These are phyloP conservation scores for Cicer pinnatifidum DNA, from an alignment of 306 rosid genomes.

Conservation along the genomic window DNA sequence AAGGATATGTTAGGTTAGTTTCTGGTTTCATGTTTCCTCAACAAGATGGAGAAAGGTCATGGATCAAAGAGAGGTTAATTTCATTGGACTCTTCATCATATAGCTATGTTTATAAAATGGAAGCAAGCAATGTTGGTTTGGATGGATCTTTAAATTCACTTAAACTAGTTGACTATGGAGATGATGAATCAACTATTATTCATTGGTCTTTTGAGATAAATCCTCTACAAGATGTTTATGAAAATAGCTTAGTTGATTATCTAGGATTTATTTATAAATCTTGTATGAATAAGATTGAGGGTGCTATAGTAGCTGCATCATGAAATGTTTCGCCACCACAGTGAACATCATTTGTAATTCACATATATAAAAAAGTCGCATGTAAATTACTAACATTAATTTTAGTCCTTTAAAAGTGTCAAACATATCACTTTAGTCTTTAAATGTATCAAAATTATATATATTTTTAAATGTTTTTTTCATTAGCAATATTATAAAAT, in stretches of 20 bases:
- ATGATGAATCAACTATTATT: constrained; percentile 62
- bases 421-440: too few species aligned
- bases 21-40: constrained; percentile 89
- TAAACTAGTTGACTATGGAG: constrained; percentile 64
- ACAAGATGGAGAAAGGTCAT: constrained; percentile 78
- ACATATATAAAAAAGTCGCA: not conserved
- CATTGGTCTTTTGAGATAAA: constrained; percentile 70
- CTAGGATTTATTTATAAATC: constrained; percentile 75
- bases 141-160: constrained; percentile 74
- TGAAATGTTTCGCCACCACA: constrained; percentile 39
- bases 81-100: constrained; percentile 57
- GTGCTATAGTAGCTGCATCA: constrained; percentile 61
- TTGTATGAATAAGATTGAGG: constrained; percentile 73
- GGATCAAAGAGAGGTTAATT: constrained; percentile 84
- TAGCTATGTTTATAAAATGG: constrained; percentile 68
- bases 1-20: constrained; percentile 63
- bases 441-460: too few species aligned
- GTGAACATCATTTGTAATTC: constrained; percentile 17
- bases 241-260: constrained; percentile 67
- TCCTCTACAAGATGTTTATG: constrained; percentile 57
- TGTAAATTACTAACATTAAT: too few species aligned
- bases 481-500: too few species aligned
- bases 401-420: too few species aligned
- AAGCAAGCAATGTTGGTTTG: constrained; percentile 78
- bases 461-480: too few species aligned